Base-by-base conservation (phyloP, 228 moss, liverwort and hornwort species). In the Sphagnum fallax region DNA sequence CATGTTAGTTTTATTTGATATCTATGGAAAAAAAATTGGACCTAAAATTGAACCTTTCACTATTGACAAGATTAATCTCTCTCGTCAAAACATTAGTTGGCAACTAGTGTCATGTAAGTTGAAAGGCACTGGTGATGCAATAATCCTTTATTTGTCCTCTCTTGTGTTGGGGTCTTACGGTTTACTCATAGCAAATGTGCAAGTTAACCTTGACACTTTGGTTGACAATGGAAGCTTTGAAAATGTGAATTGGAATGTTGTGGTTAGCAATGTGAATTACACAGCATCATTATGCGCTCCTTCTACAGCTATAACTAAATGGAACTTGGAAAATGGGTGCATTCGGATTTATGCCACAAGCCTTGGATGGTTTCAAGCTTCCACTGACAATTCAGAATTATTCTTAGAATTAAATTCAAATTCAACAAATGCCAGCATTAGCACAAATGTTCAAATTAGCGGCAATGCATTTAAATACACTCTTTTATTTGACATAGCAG, bases 221-320 rank as follows among this genome's bases (percentile, higher is more conserved):
- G 12, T 95, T 0, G 92, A 90, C 0, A 95, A 95, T 13, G 95
- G 95, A 11, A 95, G 95, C 62, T 95, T 95, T 10, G 95, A 95
- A 60, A 8, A 55, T 8, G 9, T 55, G 12, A 10, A 0, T 0
- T 4, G 83, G 0, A 1, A 62, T 0, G 16, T 79, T 0, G 52
- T 66, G 0, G 1, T 74, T 0, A 47, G 15, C 0, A 75, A 75
- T 3, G n/a, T 53, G 6, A 14, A 11, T 0, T 4, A 14, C 1
- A 79, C 69, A 1, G 63, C 47, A 12, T 87, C 67, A 4, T 10
- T 89, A 4, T 0, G 1, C 0, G 75, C 79, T 9, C 83, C 87
- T 1, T 66, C 72, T 4, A 48, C 32, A 0, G 16, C 71, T 48
- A 78, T 91, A 15, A 72, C 71, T 0, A 72, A 72, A 53, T 86